These are phyloP conservation scores for Syzygium aqueum DNA, from an alignment of 345 rosid species.

Conservation along the genomic window DNA sequence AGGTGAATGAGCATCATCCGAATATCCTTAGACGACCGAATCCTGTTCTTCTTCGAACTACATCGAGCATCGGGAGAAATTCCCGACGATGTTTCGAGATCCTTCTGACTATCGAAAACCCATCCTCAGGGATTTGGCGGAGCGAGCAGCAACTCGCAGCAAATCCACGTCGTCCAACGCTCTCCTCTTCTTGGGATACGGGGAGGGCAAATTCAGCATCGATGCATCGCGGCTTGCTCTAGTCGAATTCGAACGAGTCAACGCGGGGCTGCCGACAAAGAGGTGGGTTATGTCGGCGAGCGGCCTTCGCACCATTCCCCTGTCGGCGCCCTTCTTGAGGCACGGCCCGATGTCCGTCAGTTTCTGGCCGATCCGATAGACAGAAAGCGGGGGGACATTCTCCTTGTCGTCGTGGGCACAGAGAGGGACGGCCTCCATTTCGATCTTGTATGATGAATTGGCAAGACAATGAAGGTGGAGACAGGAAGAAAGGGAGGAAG, in stretches of 20 bases:
- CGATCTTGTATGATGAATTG: not conserved
- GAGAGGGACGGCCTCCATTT: not conserved
- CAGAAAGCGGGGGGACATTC: not conserved
- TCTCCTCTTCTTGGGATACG: not conserved
- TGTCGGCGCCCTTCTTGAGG: not conserved
- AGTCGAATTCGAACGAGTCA: not conserved
- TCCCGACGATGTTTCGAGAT: not conserved
- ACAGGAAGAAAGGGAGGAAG: not conserved
- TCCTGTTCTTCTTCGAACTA: not conserved
- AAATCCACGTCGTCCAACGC: not conserved
- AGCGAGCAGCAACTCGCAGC: not conserved
- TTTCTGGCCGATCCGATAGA: not conserved
- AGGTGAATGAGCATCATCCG: not conserved
- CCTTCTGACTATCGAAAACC: not conserved
- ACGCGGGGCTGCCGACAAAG: not conserved
- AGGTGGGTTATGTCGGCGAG: conserved; percentile 1
- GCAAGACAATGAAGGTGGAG: not conserved
- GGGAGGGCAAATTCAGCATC: not conserved
- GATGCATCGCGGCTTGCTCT: not conserved
- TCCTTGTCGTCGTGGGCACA: not conserved
- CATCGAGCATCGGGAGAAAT: not conserved
- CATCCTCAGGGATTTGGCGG: not conserved
- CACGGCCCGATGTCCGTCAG: not conserved
- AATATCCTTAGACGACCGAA: not conserved
- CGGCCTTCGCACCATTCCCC: not conserved